These are phyloP conservation scores for Apophysomyces sp. DNA, from an alignment of 371 early-diverging fungal genomes.

Conservation along the genomic window DNA sequence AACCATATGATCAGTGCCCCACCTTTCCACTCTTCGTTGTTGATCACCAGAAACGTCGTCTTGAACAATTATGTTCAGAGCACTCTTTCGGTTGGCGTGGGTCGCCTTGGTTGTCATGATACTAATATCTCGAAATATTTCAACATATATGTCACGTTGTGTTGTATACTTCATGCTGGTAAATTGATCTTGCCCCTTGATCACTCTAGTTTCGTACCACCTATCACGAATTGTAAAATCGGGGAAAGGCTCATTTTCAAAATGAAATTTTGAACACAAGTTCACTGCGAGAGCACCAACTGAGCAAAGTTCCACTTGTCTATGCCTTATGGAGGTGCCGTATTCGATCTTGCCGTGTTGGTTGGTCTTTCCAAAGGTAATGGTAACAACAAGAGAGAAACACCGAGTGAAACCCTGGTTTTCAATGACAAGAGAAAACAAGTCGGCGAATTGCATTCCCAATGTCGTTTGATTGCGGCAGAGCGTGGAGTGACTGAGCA, in stretches of 20 bases:
- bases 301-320: background rate
- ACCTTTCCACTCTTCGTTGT: slow-evolving; percentile 4
- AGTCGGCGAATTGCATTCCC: slow-evolving; percentile 1
- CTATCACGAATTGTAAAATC: background rate
- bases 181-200: background rate
- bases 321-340: background rate
- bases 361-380: slow-evolving; percentile 2
- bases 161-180: background rate
- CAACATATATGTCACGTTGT: too few species aligned
- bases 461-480: background rate
- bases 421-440: background rate
- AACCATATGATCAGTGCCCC: slow-evolving; percentile 9
- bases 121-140: background rate
- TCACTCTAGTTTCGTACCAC: background rate
- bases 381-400: background rate
- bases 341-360: slow-evolving; percentile 10
- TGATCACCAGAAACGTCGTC: slow-evolving; percentile 4
- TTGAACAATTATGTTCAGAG: slow-evolving; percentile 8
- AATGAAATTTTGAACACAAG: background rate
- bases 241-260: slow-evolving; percentile 2
- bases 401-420: background rate
- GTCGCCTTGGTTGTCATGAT: slow-evolving; percentile 4
- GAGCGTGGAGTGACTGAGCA: slow-evolving; percentile 6
- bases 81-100: slow-evolving; percentile 6
- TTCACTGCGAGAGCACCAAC: background rate